Percentiles rank a stretch among this genome's conserved stretches.
These are phyloP conservation scores for Petrea volubilis DNA, from an alignment of 257 asterid genomes.

Conservation along the genomic window DNA sequence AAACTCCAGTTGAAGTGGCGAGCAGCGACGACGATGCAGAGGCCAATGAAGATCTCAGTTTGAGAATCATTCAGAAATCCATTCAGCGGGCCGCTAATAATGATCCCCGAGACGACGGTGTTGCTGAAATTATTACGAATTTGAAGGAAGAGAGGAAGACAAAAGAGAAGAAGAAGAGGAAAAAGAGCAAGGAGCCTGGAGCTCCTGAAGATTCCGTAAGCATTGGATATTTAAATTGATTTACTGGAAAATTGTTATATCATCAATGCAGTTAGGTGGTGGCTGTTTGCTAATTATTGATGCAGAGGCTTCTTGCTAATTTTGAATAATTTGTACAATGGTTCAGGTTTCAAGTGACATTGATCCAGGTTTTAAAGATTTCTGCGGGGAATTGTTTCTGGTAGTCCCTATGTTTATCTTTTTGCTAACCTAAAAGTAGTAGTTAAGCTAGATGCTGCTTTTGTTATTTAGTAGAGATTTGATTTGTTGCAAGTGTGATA, in stretches of 20 bases:
- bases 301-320: not conserved
- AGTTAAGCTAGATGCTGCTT: conserved; percentile 11
- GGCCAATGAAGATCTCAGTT: conserved; percentile 84
- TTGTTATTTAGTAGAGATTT: not conserved
- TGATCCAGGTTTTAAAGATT: conserved; percentile 50
- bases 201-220: conserved; percentile 41
- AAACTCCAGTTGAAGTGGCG: conserved; percentile 12
- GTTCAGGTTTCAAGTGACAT: conserved; percentile 50
- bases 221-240: not conserved
- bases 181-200: conserved; percentile 43
- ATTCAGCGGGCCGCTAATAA: conserved; percentile 33
- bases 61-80: conserved; percentile 68
- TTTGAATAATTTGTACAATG: not conserved
- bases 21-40: conserved; percentile 57
- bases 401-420: conserved; percentile 28
- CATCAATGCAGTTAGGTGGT: not conserved
- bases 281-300: conserved; percentile 17
- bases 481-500: not conserved
- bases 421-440: not conserved
- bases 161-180: conserved; percentile 45
- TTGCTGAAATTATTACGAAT: conserved; percentile 36
- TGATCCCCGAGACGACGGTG: conserved; percentile 26
- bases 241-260: not conserved
- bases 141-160: conserved; percentile 40
- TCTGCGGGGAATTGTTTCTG: conserved; percentile 64